Percentiles rank a stretch among this genome's conserved stretches.
These are phyloP conservation scores for Pseudopithomyces maydicus DNA, from an alignment of 2,329 filamentous ascomycete species.

Conservation along the genomic window DNA sequence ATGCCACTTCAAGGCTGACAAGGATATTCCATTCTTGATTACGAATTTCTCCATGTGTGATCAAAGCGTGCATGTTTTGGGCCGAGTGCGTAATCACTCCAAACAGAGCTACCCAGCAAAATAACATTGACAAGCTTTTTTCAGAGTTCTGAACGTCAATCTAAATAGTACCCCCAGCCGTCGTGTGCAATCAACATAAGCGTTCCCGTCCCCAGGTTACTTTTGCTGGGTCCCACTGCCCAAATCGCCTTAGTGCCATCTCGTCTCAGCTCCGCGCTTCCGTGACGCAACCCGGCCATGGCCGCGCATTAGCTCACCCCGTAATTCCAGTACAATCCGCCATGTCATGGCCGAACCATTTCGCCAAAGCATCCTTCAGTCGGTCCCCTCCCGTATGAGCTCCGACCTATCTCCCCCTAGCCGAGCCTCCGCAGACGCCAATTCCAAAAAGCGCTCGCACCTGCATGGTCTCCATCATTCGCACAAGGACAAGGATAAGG, in stretches of 20 bases:
- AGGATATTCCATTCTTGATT: no score
- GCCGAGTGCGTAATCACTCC: no score
- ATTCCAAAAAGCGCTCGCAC: slow-evolving; percentile 32
- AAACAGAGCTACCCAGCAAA: no score
- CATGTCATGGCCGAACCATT: slow-evolving; percentile 18
- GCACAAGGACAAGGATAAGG: slow-evolving; percentile 12
- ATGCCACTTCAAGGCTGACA: no score
- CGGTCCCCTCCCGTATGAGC: slow-evolving; percentile 31
- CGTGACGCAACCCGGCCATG: not conserved
- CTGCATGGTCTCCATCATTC: slow-evolving; percentile 38
- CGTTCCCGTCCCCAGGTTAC: no score
- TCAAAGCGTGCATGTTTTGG: no score
- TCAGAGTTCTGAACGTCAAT: no score
- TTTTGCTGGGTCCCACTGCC: not conserved
- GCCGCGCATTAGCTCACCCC: not conserved
- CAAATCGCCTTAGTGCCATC: not conserved
- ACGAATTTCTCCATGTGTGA: no score
- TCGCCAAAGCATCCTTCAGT: slow-evolving; percentile 31
- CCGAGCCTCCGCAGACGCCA: not conserved
- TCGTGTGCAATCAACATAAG: no score
- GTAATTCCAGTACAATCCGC: not conserved
- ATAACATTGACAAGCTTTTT: no score
- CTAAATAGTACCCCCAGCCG: no score
- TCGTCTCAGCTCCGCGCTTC: not conserved
- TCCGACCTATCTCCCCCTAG: slow-evolving; percentile 22